These are phyloP conservation scores for Juglanconis oblonga DNA, from an alignment of 2,329 filamentous ascomycete genomes.

Conservation along the genomic window DNA sequence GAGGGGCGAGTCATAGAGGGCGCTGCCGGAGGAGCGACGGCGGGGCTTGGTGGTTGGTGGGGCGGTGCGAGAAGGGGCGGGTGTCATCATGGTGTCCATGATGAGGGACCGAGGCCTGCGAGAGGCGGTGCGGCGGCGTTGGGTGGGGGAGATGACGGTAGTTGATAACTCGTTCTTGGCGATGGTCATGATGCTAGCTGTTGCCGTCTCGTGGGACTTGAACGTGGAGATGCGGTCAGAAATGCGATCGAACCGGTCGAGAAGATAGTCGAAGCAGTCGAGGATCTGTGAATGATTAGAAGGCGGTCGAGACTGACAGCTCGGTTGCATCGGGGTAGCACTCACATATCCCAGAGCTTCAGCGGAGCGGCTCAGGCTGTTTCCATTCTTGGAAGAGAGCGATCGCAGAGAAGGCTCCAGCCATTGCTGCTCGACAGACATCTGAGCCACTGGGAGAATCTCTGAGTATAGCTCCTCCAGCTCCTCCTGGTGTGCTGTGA, in stretches of 20 bases:
- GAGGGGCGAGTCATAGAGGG: slow-evolving; percentile 37
- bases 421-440: slow-evolving; percentile 67
- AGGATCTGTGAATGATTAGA: slow-evolving; percentile 40
- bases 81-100: slow-evolving; percentile 5
- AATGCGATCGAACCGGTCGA: slow-evolving; percentile 43
- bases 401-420: slow-evolving; percentile 56
- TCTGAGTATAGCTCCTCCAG: slow-evolving; percentile 68
- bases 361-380: slow-evolving; percentile 42
- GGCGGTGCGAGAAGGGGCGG: slow-evolving; percentile 2
- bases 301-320: not conserved
- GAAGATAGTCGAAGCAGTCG: slow-evolving; percentile 49
- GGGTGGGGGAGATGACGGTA: slow-evolving; percentile 18
- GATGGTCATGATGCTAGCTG: slow-evolving; percentile 36
- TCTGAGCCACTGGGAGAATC: slow-evolving; percentile 66
- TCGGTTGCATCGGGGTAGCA: not conserved
- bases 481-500: slow-evolving; percentile 56
- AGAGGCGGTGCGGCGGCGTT: slow-evolving; percentile 26
- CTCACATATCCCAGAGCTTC: slow-evolving; percentile 51
- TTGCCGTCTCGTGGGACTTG: slow-evolving; percentile 43
- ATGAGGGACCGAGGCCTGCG: slow-evolving; percentile 24
- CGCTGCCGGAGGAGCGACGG: slow-evolving; percentile 34
- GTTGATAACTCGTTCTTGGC: slow-evolving; percentile 42
- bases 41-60: slow-evolving; percentile 20
- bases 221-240: slow-evolving; percentile 40
- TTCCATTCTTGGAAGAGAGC: slow-evolving; percentile 40